Conservation (phyloP, 1,139 yeast genomes). For the Candida glucosophila region DNA sequence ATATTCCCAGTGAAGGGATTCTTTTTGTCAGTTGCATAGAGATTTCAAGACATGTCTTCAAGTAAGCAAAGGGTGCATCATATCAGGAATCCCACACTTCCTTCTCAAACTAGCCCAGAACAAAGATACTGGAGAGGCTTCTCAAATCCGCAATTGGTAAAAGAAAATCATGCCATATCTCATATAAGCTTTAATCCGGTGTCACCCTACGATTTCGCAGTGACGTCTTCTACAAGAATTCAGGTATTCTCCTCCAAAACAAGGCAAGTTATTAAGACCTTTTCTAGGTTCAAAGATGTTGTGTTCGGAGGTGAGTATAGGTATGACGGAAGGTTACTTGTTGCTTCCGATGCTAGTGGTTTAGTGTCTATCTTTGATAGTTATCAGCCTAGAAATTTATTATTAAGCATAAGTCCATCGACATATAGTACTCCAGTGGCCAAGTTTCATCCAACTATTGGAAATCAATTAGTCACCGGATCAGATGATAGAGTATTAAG, state of each 20-base stretch:
- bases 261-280: conserved; percentile 81
- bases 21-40: too few species aligned
- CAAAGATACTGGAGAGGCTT: conserved; percentile 91
- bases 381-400: conserved; percentile 63
- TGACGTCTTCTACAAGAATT: conserved; percentile 83
- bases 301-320: conserved; percentile 82
- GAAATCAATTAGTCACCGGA: conserved; percentile 73
- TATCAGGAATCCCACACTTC: conserved; percentile 63
- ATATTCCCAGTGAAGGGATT: too few species aligned
- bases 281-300: conserved; percentile 84
- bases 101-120: conserved; percentile 86
- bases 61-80: conserved; percentile 60
- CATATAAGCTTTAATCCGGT: conserved; percentile 83
- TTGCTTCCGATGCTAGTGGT: conserved; percentile 88
- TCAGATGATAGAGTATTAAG: conserved; percentile 86
- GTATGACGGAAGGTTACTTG: conserved; percentile 72
- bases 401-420: conserved; percentile 76
- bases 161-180: conserved; percentile 87
- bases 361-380: conserved; percentile 79
- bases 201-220: conserved; percentile 87
- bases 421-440: conserved; percentile 89
- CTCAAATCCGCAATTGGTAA: conserved; percentile 76
- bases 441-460: conserved; percentile 73
- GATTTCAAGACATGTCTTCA: conserved; percentile 67
- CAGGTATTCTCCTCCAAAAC: conserved; percentile 91